A percentile compares a stretch with the other conserved stretches of the same genome.
Conservation (phyloP, 169 alveolate species). For the Eimeria falciformis region DNA sequence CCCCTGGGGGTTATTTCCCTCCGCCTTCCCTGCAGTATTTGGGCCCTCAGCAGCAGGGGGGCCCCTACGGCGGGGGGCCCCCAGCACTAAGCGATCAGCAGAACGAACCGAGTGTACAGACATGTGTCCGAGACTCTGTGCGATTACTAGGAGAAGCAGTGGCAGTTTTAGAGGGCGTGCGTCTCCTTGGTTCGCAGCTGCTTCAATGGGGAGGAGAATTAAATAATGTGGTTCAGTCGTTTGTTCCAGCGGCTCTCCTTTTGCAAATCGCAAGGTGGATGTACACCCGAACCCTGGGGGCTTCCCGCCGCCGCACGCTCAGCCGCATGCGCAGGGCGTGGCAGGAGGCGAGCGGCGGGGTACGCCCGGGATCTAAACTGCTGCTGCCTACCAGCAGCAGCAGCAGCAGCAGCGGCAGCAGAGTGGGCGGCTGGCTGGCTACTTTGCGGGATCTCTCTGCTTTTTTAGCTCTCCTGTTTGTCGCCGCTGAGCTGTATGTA, state of each 20-base stretch:
- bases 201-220: slow-evolving; percentile 67
- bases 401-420: slow-evolving; percentile 21
- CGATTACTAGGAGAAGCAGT: slow-evolving; percentile 56
- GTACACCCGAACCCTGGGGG: slow-evolving; percentile 28
- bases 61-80: neutral
- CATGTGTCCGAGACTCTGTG: slow-evolving; percentile 30
- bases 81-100: neutral
- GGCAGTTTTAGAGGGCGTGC: slow-evolving; percentile 61
- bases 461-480: neutral
- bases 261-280: neutral
- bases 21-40: neutral
- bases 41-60: neutral
- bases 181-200: slow-evolving; percentile 52
- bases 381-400: neutral
- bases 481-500: neutral
- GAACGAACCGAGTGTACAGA: slow-evolving; percentile 12
- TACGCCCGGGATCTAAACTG: neutral
- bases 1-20: neutral
- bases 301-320: neutral
- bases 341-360: slow-evolving; percentile 10
- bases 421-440: neutral
- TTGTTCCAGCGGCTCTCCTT: neutral
- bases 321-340: slow-evolving; percentile 20
- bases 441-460: slow-evolving; percentile 16
- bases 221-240: neutral